A percentile compares a stretch with the other conserved stretches of the same genome.
These are phyloP conservation scores for Hansfordia pulvinata DNA, from an alignment of 2,329 filamentous ascomycete species.

Conservation along the genomic window DNA sequence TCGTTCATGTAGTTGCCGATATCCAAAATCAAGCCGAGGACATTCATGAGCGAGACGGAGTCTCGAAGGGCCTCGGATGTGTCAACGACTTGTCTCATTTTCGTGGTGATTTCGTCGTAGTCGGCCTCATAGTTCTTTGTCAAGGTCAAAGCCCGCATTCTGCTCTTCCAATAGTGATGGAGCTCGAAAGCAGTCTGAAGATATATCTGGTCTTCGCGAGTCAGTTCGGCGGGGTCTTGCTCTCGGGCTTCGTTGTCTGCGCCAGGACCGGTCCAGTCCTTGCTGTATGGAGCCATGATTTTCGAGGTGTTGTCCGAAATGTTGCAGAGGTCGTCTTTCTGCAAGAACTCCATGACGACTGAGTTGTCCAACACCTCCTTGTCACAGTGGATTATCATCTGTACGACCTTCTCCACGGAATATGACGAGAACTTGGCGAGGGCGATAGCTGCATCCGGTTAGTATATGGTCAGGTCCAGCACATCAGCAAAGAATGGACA, in stretches of 20 bases:
- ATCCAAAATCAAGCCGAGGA: constrained; percentile 87
- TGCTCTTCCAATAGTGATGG: constrained; percentile 96
- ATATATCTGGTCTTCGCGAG: constrained; percentile 90
- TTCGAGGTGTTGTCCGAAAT: constrained; percentile 86
- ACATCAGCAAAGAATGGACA: constrained; percentile 15
- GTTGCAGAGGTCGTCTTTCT: constrained; percentile 83
- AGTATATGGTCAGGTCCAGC: constrained; percentile 9
- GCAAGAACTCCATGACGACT: constrained; percentile 93
- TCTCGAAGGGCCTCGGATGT: constrained; percentile 85
- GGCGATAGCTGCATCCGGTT: constrained; percentile 54
- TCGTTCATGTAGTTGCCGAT: constrained; percentile 99
- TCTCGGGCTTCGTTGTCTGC: constrained; percentile 67
- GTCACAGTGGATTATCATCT: constrained; percentile 94
- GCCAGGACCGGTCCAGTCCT: constrained; percentile 87
- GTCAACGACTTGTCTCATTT: constrained; percentile 71
- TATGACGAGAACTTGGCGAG: constrained; percentile 85
- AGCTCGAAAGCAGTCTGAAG: constrained; percentile 86
- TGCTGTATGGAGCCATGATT: constrained; percentile 86
- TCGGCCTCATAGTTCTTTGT: constrained; percentile 76
- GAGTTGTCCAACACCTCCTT: constrained; percentile 73
- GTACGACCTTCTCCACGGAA: constrained; percentile 71
- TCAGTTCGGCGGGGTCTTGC: constrained; percentile 76
- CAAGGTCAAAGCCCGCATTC: constrained; percentile 80
- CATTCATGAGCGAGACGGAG: constrained; percentile 88
- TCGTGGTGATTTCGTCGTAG: constrained; percentile 81